Percentiles rank a stretch among this genome's conserved stretches.
These are phyloP conservation scores for Alternaria postmessia DNA, from an alignment of 2,329 filamentous ascomycete species.

Conservation along the genomic window DNA sequence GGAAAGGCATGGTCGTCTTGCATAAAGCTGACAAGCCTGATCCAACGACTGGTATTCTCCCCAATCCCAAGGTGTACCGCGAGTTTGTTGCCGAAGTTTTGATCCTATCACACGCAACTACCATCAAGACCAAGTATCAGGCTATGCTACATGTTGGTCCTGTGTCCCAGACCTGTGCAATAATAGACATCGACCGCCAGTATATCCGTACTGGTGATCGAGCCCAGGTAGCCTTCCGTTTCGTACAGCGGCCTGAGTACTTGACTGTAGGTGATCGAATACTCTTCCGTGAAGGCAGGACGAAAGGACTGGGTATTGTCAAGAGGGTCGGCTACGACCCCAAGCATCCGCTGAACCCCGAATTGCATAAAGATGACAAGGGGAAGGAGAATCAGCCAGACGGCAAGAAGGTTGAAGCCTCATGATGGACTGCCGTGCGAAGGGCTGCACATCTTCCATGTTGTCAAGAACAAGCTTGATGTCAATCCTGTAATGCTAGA, in stretches of 20 bases:
- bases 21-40: slow-evolving; percentile 77
- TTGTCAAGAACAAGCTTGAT: neutral
- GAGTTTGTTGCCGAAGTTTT: slow-evolving; percentile 76
- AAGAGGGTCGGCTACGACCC: slow-evolving; percentile 90
- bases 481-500: neutral
- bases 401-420: neutral
- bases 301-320: slow-evolving; percentile 94
- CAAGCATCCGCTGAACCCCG: slow-evolving; percentile 53
- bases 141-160: slow-evolving; percentile 98
- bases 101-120: slow-evolving; percentile 94
- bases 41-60: slow-evolving; percentile 43
- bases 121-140: slow-evolving; percentile 96
- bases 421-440: neutral
- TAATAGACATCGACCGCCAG: slow-evolving; percentile 96
- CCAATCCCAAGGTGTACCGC: slow-evolving; percentile 61
- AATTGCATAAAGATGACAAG: slow-evolving; percentile 34
- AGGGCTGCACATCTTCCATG: neutral
- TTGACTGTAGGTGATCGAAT: slow-evolving; percentile 86
- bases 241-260: slow-evolving; percentile 94
- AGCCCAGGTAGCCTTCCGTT: slow-evolving; percentile 92
- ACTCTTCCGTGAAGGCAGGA: slow-evolving; percentile 91
- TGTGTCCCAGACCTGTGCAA: slow-evolving; percentile 93
- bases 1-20: slow-evolving; percentile 97
- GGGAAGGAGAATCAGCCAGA: slow-evolving; percentile 13
- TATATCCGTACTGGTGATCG: slow-evolving; percentile 94